Evolutionary conservation across 257 asterid species (phyloP).

Genomic region (Nicotiana attenuata): DNA sequence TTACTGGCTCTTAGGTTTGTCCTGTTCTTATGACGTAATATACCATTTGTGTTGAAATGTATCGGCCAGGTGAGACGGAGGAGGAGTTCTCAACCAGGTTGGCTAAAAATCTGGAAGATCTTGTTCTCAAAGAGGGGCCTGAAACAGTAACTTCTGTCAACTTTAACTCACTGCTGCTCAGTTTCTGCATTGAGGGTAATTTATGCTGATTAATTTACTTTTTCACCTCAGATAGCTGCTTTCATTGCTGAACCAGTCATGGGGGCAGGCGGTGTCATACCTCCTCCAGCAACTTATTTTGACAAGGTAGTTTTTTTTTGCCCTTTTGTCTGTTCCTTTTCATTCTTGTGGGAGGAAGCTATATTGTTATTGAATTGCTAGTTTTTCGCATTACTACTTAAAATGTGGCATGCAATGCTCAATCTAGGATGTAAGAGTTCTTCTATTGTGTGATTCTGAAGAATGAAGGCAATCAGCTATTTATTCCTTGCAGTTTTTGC

Average conservation of each 20-base stretch:
- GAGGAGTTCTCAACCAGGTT: constrained; percentile 90
- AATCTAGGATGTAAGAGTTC: not conserved
- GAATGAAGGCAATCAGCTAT: not conserved
- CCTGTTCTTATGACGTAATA: not conserved
- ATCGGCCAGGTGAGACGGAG: constrained; percentile 71
- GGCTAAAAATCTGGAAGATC: constrained; percentile 85
- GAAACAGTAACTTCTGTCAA: constrained; percentile 62
- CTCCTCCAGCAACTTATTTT: constrained; percentile 89
- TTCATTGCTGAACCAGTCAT: constrained; percentile 96
- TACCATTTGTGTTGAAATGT: not conserved
- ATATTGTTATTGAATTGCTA: not conserved
- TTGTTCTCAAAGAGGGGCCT: constrained; percentile 89
- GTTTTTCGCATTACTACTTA: not conserved
- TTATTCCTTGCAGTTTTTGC: not conserved
- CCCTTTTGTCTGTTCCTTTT: not conserved
- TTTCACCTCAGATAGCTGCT: constrained; percentile 70
- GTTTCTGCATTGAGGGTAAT: not conserved
- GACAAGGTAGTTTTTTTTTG: constrained; percentile 54
- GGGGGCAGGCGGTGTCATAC: constrained; percentile 99
- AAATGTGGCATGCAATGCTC: not conserved
- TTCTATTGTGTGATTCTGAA: not conserved
- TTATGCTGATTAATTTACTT: not conserved
- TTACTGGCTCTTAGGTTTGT: not conserved
- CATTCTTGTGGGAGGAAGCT: not conserved
- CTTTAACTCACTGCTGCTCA: not conserved